These are phyloP conservation scores for Heterobasidion occidentale DNA, from an alignment of 1,284 basidiomycete species.

Conservation along the genomic window DNA sequence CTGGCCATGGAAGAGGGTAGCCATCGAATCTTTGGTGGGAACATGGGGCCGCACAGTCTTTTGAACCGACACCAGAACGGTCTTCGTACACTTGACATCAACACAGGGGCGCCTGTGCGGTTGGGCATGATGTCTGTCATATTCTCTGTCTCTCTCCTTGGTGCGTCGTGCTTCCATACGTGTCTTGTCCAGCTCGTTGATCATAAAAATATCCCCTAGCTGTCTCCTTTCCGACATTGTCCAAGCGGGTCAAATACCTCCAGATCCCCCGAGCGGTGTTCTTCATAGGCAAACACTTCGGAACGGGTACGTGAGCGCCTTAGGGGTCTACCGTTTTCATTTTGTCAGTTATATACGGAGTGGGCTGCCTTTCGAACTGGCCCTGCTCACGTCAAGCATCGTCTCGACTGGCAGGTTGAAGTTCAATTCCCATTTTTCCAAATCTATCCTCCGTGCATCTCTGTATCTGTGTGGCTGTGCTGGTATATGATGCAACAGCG, in stretches of 20 bases:
- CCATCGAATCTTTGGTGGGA: background rate
- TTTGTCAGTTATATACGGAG: too few species aligned
- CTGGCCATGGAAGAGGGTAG: background rate
- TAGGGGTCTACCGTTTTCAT: too few species aligned
- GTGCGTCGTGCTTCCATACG: slow-evolving; percentile 14
- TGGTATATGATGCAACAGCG: too few species aligned
- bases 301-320: slow-evolving; percentile 40
- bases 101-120: background rate
- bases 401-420: too few species aligned
- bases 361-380: too few species aligned
- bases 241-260: slow-evolving; percentile 42
- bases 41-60: background rate
- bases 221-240: slow-evolving; percentile 59
- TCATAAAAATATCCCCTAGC: slow-evolving; percentile 30
- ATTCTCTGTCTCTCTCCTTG: slow-evolving; percentile 29
- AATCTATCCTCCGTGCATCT: too few species aligned
- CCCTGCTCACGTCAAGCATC: too few species aligned
- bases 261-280: slow-evolving; percentile 60
- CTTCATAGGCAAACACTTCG: slow-evolving; percentile 77
- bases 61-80: background rate
- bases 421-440: too few species aligned
- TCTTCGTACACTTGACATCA: background rate
- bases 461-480: too few species aligned
- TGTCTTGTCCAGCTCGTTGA: background rate
- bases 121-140: slow-evolving; percentile 15